Base-by-base conservation (phyloP, 1,139 yeast species). In the Kluyveromyces sp. region DNA sequence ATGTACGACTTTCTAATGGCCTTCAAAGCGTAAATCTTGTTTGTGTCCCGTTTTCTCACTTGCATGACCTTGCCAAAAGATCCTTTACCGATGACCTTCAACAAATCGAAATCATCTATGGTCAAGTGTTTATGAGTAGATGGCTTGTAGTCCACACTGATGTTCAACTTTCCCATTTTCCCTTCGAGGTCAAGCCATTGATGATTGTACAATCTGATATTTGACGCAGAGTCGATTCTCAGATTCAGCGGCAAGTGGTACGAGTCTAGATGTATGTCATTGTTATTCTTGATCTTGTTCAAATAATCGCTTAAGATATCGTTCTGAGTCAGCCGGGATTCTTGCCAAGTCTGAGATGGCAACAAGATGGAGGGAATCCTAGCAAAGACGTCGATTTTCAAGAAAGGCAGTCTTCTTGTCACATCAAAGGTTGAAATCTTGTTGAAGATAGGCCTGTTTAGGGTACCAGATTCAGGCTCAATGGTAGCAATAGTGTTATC, bases 61-160 rank as follows among this genome's bases (percentile, higher is more conserved):
- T 92, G 98, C 97, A 92, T 92, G 46, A 92, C 98, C 65, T 94
- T 92, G 44, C 98, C 98, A 65, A 92, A 94, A 2, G 96, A 87
- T 2, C 98, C 98, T 63, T 92, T 92, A 38, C 98, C 98, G 46
- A 92, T 87, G 17, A 92, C 98, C 65, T 92, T 92, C 55, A 92
- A 73, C 45, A 94, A 69, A 56, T 89, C 96, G 64, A 92, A 92
- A 60, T 92, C 96, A 45, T 88, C 95, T 53, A 92, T 88, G 1
- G 87, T 73, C 42, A 92, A 71, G 43, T 84, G 84, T 56, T 79
- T 78, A 54, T 78, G 77, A 47, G 77, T 74, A 42, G 78, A 73
- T 9, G 94, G 88, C 61, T 83, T 83, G 67, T 81, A 87, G 59
- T 85, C 94, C 35, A 88, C 74, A 19, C 87, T 77, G 34, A 88